phyloP scores from a whole-genome alignment of 192 early-diverging fungal species.

The Entophlyctis luteolus region DNA sequence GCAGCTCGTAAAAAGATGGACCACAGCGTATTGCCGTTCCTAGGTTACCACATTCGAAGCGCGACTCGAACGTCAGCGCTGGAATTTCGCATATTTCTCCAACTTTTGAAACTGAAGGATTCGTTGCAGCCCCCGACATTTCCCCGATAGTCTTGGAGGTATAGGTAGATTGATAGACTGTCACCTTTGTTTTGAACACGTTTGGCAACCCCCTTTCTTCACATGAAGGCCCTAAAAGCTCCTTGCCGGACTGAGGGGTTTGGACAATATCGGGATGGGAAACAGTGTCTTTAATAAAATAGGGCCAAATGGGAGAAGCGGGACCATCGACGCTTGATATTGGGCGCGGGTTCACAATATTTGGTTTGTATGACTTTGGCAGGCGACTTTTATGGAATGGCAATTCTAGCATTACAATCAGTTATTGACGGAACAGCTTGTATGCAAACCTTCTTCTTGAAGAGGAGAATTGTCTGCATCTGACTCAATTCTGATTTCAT shows the following conservation, averaged over 20 bases:
- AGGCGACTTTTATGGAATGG: constrained; percentile 5
- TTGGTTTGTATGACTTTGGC: constrained; percentile 9
- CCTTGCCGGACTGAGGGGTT: too few species aligned
- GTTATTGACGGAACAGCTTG: too few species aligned
- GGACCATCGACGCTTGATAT: background rate
- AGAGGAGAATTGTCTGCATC: too few species aligned
- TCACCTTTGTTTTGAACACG: background rate
- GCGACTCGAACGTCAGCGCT: constrained; percentile 39
- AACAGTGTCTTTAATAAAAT: constrained; percentile 4
- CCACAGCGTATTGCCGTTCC: constrained; percentile 23
- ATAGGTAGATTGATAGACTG: constrained; percentile 5
- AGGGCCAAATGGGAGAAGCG: constrained; percentile 3
- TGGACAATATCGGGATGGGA: too few species aligned
- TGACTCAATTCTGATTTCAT: too few species aligned
- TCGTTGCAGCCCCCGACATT: too few species aligned
- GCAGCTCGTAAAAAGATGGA: constrained; percentile 29
- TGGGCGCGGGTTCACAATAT: constrained; percentile 14
- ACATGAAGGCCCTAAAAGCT: background rate
- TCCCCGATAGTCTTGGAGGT: too few species aligned
- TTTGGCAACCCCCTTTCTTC: background rate
- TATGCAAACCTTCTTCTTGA: background rate
- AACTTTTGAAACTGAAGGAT: too few species aligned
- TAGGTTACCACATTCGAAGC: constrained; percentile 48
- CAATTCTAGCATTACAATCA: background rate
- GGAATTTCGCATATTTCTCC: background rate